Evolutionary conservation across 2,329 filamentous ascomycete species (phyloP).

Genomic region (Volutella citrinella): DNA sequence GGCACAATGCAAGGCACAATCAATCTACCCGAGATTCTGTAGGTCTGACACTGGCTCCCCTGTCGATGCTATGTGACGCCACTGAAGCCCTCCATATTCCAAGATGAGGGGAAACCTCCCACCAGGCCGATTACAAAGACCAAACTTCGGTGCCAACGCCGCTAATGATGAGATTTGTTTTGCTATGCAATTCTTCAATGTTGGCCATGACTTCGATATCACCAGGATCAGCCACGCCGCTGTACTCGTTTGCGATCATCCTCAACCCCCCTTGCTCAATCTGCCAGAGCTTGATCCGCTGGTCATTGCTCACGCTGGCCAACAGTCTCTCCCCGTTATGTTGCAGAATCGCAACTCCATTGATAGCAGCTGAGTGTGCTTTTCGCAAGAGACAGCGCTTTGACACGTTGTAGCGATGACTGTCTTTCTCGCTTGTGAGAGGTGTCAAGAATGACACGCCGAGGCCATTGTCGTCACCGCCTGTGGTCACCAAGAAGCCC

Average conservation of each 20-base stretch:
- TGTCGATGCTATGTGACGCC: too few species aligned
- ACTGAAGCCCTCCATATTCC: too few species aligned
- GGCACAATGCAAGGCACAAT: too few species aligned
- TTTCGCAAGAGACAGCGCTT: constrained; percentile 31
- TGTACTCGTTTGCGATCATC: constrained; percentile 50
- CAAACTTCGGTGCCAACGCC: constrained; percentile 5
- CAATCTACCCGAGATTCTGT: too few species aligned
- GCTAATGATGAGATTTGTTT: background rate
- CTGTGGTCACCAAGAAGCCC: constrained; percentile 60
- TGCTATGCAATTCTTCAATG: background rate
- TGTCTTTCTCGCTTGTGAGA: constrained; percentile 12
- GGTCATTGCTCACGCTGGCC: constrained; percentile 57
- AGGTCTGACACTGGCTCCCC: too few species aligned
- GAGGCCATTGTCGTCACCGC: constrained; percentile 85
- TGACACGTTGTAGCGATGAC: constrained; percentile 20
- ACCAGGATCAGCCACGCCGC: constrained; percentile 59
- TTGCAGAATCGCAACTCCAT: constrained; percentile 45
- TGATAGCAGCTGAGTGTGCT: constrained; percentile 72
- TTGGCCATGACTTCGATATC: constrained; percentile 42
- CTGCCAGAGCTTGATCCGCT: constrained; percentile 56
- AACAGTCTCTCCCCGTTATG: constrained; percentile 24
- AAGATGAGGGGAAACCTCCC: too few species aligned
- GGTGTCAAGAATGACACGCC: constrained; percentile 45
- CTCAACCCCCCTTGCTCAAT: constrained; percentile 31
- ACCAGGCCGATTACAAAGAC: too few species aligned